These are phyloP conservation scores for Aureobasidium sp. DNA, from an alignment of 2,329 filamentous ascomycete species.

Conservation along the genomic window DNA sequence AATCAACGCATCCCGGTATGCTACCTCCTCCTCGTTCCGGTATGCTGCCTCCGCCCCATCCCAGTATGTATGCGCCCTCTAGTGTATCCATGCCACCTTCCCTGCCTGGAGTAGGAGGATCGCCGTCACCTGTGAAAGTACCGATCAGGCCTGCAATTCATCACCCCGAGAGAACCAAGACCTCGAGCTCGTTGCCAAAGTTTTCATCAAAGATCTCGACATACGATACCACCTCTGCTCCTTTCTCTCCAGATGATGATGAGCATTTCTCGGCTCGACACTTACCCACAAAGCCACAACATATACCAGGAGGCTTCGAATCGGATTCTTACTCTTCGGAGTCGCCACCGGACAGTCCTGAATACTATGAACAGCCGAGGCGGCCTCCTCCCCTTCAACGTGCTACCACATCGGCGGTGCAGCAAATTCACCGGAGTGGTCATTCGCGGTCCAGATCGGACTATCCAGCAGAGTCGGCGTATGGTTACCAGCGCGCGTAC, in stretches of 20 bases:
- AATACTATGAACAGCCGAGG: neutral
- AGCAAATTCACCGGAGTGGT: neutral
- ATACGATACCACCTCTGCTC: neutral
- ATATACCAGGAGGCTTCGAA: neutral
- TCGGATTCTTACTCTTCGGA: constrained; percentile 6
- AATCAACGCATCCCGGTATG: neutral
- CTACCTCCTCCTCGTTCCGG: neutral
- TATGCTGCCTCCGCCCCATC: neutral
- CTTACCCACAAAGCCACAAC: neutral
- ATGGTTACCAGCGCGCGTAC: neutral
- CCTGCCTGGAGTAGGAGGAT: neutral
- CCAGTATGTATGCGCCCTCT: neutral
- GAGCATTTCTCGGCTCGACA: constrained; percentile 4
- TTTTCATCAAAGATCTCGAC: neutral
- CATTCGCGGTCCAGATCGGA: neutral
- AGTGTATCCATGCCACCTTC: neutral
- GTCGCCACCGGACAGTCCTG: constrained; percentile 1
- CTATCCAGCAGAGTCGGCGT: neutral
- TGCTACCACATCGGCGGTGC: neutral
- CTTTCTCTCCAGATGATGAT: neutral
- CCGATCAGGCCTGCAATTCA: neutral
- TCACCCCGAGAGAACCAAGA: neutral
- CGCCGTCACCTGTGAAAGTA: neutral
- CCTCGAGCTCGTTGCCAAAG: neutral
- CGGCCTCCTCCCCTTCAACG: neutral